Conservation (phyloP, 2,329 filamentous ascomycete genomes). For the Blastomyces percursus region DNA sequence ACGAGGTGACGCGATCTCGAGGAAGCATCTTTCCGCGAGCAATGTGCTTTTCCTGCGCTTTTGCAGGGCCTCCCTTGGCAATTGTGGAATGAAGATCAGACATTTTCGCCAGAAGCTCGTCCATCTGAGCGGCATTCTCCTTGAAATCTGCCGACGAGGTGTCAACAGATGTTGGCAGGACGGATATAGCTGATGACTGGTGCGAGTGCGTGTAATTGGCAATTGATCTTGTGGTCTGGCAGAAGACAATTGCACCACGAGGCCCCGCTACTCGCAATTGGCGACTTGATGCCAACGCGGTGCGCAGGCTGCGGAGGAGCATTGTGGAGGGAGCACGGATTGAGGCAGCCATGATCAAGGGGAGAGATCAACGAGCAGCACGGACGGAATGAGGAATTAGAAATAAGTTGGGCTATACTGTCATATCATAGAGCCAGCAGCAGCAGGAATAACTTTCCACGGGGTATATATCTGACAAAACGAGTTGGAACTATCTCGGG, state of each 20-base stretch:
- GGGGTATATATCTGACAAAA: background rate
- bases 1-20: conserved; percentile 71
- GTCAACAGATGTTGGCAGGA: conserved; percentile 66
- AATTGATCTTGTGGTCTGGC: conserved; percentile 33
- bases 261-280: conserved; percentile 8
- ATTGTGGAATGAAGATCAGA: conserved; percentile 59
- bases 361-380: conserved; percentile 18
- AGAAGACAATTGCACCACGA: conserved; percentile 8
- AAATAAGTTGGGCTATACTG: background rate
- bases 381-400: background rate
- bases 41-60: conserved; percentile 78
- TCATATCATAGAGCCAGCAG: background rate
- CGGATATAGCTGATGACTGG: conserved; percentile 72
- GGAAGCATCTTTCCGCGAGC: conserved; percentile 89
- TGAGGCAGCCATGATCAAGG: conserved; percentile 18
- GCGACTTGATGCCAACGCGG: conserved; percentile 16
- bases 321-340: conserved; percentile 30
- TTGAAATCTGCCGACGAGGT: conserved; percentile 64
- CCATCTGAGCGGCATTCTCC: conserved; percentile 71
- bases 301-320: conserved; percentile 29
- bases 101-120: conserved; percentile 57
- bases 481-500: too few species aligned
- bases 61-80: conserved; percentile 64
- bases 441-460: background rate
- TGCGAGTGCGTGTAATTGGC: conserved; percentile 71